These are phyloP conservation scores for Metschnikowia sp. DNA, from an alignment of 805 yeast genomes.

Conservation along the genomic window DNA sequence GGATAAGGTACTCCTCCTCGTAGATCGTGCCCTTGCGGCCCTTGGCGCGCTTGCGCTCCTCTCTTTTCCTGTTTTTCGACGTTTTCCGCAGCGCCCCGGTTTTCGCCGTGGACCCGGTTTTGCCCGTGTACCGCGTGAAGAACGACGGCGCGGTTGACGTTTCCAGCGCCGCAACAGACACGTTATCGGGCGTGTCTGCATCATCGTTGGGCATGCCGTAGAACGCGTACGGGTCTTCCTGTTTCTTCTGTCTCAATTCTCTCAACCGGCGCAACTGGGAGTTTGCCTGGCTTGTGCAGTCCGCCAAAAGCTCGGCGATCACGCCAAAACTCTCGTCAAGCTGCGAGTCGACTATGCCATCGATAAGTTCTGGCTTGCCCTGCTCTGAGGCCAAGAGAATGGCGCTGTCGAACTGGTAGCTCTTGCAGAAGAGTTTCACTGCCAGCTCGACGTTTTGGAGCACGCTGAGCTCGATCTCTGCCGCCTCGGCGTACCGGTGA, in stretches of 20 bases:
- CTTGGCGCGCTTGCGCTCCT: constrained; percentile 91
- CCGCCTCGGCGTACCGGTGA: constrained; percentile 77
- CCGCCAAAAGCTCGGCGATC: constrained; percentile 87
- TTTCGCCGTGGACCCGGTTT: constrained; percentile 91
- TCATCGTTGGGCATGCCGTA: constrained; percentile 61
- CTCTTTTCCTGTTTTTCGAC: constrained; percentile 87
- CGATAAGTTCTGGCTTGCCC: constrained; percentile 44
- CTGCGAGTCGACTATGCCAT: constrained; percentile 63
- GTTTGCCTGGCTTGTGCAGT: constrained; percentile 78
- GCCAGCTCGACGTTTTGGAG: constrained; percentile 61
- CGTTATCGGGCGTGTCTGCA: constrained; percentile 81
- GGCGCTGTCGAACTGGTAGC: constrained; percentile 73
- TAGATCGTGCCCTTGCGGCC: constrained; percentile 98
- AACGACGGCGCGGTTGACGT: constrained; percentile 90
- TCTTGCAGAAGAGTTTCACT: constrained; percentile 66
- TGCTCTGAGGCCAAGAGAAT: constrained; percentile 56
- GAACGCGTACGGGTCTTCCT: constrained; percentile 79
- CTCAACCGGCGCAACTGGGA: constrained; percentile 83
- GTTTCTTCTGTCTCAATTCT: constrained; percentile 80
- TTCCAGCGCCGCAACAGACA: constrained; percentile 92
- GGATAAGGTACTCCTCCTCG: constrained; percentile 91
- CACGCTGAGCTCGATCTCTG: constrained; percentile 64
- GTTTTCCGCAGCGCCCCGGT: constrained; percentile 95
- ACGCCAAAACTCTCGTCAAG: constrained; percentile 85
- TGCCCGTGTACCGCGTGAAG: constrained; percentile 94